Base-by-base conservation (phyloP, 1,139 yeast genomes). In the Yamadazyma conglobata region DNA sequence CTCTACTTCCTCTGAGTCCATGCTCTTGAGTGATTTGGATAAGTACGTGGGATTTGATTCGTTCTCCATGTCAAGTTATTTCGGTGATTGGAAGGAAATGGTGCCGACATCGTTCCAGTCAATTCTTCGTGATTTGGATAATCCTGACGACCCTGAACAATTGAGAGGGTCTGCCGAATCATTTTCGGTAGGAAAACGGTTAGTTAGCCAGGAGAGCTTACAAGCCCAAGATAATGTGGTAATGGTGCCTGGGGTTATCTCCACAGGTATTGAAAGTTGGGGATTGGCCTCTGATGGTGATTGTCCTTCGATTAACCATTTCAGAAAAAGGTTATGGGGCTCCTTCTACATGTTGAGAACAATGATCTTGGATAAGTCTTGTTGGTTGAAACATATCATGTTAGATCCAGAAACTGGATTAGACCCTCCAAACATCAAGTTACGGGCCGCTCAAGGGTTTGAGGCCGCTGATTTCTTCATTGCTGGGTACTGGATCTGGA, bases 401-500 rank as follows among this genome's bases (percentile, higher is more conserved):
- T 65, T 91, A 25, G 97, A 93, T 54, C 81, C 87, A 0, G 79
- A 77, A 37, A 89, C 98, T 0, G 98, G 98, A 0, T 61, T 91
- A 24, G 98, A 91, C 53, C 98, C 98, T 0, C 82, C 84, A 0
- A 73, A 82, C 31, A 73, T 85, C 46, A 82, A 71, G 43, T 54
- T 91, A 21, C 65, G 98, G 37, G 95, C 98, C 0, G 93, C 96
- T 0, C 95, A 86, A 52, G 98, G 98, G 0, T 86, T 91, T 58
- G 97, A 91, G 47, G 94, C 97, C 1, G 93, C 96, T 0, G 98
- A 91, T 58, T 91, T 88, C 58, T 91, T 91, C 52, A 79, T 91
- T 56, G 87, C 97, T 4, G 98, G 98, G 0, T 91, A 91, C 58
- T 91, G 98, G 98, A 86, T 91, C 47, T 91, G 98, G 98, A 87